Conservation (phyloP, 495 filamentous ascomycete genomes). For the Cercophora scortea region DNA sequence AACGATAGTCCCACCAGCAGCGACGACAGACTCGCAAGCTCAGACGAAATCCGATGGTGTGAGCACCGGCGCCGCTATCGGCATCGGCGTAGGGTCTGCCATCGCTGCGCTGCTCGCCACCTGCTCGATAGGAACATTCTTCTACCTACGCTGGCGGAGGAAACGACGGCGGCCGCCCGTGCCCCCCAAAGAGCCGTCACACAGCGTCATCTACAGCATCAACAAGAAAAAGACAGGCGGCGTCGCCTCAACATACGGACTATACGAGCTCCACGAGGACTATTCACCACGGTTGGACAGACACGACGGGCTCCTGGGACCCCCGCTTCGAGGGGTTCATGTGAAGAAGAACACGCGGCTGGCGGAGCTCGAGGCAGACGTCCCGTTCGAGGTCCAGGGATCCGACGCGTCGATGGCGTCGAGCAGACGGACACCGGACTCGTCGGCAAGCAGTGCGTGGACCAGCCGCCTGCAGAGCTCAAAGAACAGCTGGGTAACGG, state of each 20-base stretch:
- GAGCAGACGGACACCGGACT: too few relatives aligned
- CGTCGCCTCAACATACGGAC: not conserved
- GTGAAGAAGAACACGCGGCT: not conserved
- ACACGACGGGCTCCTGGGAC: not conserved
- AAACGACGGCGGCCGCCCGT: constrained; percentile 13
- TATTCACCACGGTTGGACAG: not conserved
- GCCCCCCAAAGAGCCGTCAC: constrained; percentile 14
- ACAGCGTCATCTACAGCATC: too few relatives aligned
- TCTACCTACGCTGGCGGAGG: constrained; percentile 15
- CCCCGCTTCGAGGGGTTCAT: too few relatives aligned
- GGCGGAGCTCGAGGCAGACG: not conserved
- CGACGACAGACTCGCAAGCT: not conserved
- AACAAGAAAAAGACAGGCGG: not conserved
- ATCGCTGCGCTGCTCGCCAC: constrained; percentile 8
- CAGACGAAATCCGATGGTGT: constrained; percentile 2
- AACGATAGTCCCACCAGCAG: not conserved
- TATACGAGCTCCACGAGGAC: not conserved
- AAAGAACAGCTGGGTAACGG: too few relatives aligned
- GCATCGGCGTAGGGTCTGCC: constrained; percentile 22
- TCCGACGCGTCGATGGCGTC: not conserved
- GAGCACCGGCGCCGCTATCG: constrained; percentile 17
- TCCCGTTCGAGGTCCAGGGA: not conserved
- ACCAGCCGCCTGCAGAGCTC: too few relatives aligned
- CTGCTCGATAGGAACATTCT: constrained; percentile 10
- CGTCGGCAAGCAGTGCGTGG: too few relatives aligned